These are phyloP conservation scores for Ophiostoma piceae DNA, from an alignment of 2,329 filamentous ascomycete genomes.

Conservation along the genomic window DNA sequence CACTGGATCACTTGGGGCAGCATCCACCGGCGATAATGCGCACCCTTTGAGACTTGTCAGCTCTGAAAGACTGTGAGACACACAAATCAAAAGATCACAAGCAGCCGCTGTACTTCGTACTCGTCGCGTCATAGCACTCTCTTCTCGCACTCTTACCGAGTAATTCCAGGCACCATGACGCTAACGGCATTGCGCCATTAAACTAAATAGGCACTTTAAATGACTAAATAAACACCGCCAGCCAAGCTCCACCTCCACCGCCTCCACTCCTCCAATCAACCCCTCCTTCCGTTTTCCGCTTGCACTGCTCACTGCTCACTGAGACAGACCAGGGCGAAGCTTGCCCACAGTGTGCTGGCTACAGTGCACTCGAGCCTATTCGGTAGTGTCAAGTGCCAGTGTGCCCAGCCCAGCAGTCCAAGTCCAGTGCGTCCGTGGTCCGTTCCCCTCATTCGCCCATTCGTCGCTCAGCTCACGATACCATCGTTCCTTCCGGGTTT, in stretches of 20 bases:
- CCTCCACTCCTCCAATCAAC: not conserved
- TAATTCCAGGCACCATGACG: constrained; percentile 8
- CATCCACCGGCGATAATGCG: constrained; percentile 1
- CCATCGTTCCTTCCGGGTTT: constrained; percentile 5
- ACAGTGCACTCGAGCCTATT: not conserved
- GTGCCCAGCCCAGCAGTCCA: not conserved
- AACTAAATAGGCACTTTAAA: not conserved
- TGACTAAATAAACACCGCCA: not conserved
- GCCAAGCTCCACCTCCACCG: constrained; percentile 2
- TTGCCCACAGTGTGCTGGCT: not conserved
- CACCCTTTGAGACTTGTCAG: not conserved
- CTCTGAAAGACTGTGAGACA: not conserved
- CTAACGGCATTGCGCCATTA: constrained; percentile 10
- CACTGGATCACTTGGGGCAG: not conserved
- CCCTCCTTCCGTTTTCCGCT: constrained; percentile 10
- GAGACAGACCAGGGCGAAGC: not conserved
- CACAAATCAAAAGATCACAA: not conserved
- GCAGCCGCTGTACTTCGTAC: not conserved
- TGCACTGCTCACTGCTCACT: not conserved
- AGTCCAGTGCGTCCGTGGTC: not conserved
- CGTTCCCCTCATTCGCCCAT: constrained; percentile 2
- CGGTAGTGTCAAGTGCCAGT: not conserved
- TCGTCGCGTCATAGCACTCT: constrained; percentile 2
- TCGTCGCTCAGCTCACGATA: constrained; percentile 13
- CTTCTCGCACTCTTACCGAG: not conserved